These are phyloP conservation scores for Ganoderma meredithae DNA, from an alignment of 1,284 basidiomycete genomes.

Conservation along the genomic window DNA sequence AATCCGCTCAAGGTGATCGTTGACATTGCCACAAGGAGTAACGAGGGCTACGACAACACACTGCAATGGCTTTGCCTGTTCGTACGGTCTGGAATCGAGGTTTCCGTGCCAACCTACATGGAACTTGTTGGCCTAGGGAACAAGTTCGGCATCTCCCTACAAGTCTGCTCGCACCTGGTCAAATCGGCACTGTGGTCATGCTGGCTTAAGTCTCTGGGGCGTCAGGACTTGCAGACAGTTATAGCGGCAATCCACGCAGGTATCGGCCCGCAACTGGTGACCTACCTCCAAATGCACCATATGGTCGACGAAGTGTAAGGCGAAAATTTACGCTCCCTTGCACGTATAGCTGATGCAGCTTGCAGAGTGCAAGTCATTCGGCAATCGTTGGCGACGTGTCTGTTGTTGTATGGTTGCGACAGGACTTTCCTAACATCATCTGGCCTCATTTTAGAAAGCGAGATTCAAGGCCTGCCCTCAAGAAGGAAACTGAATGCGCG, in stretches of 20 bases:
- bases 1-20: slow-evolving; percentile 67
- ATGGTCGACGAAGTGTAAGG: slow-evolving; percentile 32
- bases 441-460: slow-evolving; percentile 55
- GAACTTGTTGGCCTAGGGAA: slow-evolving; percentile 53
- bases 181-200: slow-evolving; percentile 56
- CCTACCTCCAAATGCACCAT: slow-evolving; percentile 41
- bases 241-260: slow-evolving; percentile 57
- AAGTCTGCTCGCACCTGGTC: slow-evolving; percentile 54
- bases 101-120: slow-evolving; percentile 60
- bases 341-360: slow-evolving; percentile 22
- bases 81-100: slow-evolving; percentile 71
- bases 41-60: slow-evolving; percentile 55
- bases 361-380: slow-evolving; percentile 55
- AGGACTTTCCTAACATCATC: slow-evolving; percentile 49
- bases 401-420: slow-evolving; percentile 72
- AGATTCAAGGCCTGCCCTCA: slow-evolving; percentile 59
- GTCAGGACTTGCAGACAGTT: slow-evolving; percentile 61
- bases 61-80: slow-evolving; percentile 73
- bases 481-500: slow-evolving; percentile 57
- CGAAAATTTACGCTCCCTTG: slow-evolving; percentile 33
- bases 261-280: slow-evolving; percentile 48
- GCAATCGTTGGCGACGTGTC: slow-evolving; percentile 61
- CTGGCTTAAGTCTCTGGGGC: slow-evolving; percentile 63
- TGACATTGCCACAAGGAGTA: slow-evolving; percentile 51
- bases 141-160: slow-evolving; percentile 50